These are phyloP conservation scores for Fusarium pseudonygamai DNA, from an alignment of 2,329 filamentous ascomycete genomes.

Conservation along the genomic window DNA sequence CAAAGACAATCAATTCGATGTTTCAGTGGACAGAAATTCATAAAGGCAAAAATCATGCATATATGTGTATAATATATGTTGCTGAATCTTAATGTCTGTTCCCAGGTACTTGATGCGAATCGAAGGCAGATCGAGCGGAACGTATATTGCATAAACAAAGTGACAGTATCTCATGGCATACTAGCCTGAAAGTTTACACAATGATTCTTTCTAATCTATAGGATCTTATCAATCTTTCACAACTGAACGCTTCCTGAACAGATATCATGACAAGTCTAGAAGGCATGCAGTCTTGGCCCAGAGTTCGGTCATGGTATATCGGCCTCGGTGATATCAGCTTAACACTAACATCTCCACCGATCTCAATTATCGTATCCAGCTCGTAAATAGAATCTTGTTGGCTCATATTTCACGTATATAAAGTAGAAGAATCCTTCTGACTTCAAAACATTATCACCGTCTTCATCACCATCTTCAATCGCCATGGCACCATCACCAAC, in stretches of 20 bases:
- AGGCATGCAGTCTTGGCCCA: neutral
- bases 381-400: neutral
- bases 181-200: neutral
- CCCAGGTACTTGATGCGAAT: neutral
- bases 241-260: neutral
- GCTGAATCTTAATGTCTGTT: neutral
- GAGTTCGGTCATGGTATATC: constrained; percentile 14
- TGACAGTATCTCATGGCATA: no score
- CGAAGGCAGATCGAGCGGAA: neutral
- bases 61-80: no score
- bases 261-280: neutral
- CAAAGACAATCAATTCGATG: neutral
- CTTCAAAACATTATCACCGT: no score
- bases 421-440: neutral
- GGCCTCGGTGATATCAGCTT: constrained; percentile 29
- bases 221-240: neutral
- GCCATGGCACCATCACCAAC: constrained; percentile 32
- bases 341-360: neutral
- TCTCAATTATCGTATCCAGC: neutral
- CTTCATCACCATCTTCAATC: neutral
- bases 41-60: neutral
- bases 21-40: no score
- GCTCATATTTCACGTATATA: constrained; percentile 7
- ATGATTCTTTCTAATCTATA: neutral
- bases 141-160: neutral